Evolutionary conservation across 768 basidiomycete genomes (phyloP).

Genomic region (Leccinum ochraceum): DNA sequence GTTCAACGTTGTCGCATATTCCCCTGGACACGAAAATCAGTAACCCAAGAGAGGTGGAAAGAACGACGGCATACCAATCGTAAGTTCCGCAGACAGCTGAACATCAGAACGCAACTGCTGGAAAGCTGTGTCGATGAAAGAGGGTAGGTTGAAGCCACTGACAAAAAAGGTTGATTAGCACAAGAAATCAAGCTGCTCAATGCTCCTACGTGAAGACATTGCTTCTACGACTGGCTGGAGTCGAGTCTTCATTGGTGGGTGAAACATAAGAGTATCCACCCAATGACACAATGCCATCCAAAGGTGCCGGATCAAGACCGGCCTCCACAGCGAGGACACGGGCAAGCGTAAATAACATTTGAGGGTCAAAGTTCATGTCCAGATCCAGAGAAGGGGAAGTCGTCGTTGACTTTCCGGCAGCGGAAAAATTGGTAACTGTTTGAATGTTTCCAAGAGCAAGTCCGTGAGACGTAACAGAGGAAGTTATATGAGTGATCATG

Average conservation of each 20-base stretch:
- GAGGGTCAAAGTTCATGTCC: slow-evolving; percentile 67
- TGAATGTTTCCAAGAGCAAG: slow-evolving; percentile 64
- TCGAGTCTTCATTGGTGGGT: slow-evolving; percentile 35
- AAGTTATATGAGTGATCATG: slow-evolving; percentile 56
- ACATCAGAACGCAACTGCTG: slow-evolving; percentile 64
- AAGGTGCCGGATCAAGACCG: slow-evolving; percentile 55
- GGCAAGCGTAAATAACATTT: slow-evolving; percentile 69
- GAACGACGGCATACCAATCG: slow-evolving; percentile 45
- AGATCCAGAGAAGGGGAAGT: slow-evolving; percentile 59
- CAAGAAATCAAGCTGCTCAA: background rate
- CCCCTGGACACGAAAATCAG: slow-evolving; percentile 41
- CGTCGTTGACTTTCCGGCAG: slow-evolving; percentile 53
- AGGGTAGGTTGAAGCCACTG: slow-evolving; percentile 63
- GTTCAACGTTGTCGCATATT: slow-evolving; percentile 62
- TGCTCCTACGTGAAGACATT: slow-evolving; percentile 54
- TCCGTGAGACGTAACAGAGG: slow-evolving; percentile 62
- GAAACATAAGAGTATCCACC: slow-evolving; percentile 65
- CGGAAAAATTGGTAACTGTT: slow-evolving; percentile 49
- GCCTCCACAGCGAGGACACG: slow-evolving; percentile 66
- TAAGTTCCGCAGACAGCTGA: slow-evolving; percentile 51
- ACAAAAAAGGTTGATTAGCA: slow-evolving; percentile 2
- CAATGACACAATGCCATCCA: slow-evolving; percentile 65
- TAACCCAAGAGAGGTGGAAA: background rate
- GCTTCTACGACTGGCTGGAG: slow-evolving; percentile 36
- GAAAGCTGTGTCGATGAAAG: slow-evolving; percentile 67